phyloP scores from a whole-genome alignment of 805 yeast genomes.

The Debaryomyces tyrocola region DNA sequence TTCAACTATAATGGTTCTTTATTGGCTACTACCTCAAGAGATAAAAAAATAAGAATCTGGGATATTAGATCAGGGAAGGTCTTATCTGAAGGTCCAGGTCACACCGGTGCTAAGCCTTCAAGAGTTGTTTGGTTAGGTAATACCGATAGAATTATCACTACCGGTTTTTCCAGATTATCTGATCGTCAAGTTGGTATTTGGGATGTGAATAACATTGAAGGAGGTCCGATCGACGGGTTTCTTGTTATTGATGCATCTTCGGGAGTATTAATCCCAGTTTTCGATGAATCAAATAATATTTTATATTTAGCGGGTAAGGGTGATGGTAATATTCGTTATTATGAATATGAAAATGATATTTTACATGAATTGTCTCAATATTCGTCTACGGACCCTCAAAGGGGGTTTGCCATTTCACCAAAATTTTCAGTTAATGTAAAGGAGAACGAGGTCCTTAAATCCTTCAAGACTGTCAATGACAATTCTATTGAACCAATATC shows the following conservation, averaged over 20 bases:
- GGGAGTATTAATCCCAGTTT: conserved; percentile 91
- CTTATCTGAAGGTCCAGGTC: conserved; percentile 84
- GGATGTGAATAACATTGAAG: conserved; percentile 72
- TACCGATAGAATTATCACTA: conserved; percentile 79
- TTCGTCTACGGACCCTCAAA: conserved; percentile 87
- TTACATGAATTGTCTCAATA: conserved; percentile 84
- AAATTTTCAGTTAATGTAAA: conserved; percentile 74
- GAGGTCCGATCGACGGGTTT: conserved; percentile 90
- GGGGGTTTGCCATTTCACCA: conserved; percentile 92
- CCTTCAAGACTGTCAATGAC: conserved; percentile 88
- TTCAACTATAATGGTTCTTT: conserved; percentile 88
- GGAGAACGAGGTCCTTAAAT: conserved; percentile 80
- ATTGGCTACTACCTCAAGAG: conserved; percentile 87
- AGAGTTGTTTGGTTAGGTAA: conserved; percentile 91
- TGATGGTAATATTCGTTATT: conserved; percentile 95
- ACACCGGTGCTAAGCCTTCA: conserved; percentile 87
- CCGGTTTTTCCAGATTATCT: conserved; percentile 89
- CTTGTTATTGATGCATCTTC: conserved; percentile 84
- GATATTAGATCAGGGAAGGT: conserved; percentile 75
- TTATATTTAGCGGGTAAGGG: conserved; percentile 95
- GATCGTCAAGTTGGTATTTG: conserved; percentile 96
- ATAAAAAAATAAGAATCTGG: conserved; percentile 89
- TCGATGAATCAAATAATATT: conserved; percentile 75
- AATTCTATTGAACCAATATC: conserved; percentile 84
- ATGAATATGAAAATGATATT: conserved; percentile 82